Base-by-base conservation (phyloP, 306 rosid genomes). In the Phaseolus lunatus region DNA sequence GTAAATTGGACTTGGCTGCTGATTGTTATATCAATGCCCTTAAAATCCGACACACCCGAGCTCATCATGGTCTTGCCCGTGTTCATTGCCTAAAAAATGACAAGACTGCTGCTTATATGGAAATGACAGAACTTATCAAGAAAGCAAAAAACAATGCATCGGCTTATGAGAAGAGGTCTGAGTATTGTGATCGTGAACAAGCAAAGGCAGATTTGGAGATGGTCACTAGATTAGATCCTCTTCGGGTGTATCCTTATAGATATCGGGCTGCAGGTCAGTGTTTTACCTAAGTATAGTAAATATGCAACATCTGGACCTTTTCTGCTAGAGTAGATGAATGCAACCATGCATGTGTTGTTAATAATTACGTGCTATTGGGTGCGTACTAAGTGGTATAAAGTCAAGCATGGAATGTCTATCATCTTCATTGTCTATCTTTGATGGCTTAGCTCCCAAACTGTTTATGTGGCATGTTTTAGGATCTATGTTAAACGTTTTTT, bases 51-150 rank as follows among this genome's bases (percentile, higher is more conserved):
- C 97, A 94, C 78, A 88, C 97, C 29, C 91, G 97, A 64, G 97
- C 98, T 14, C 98, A 94, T 83, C 98, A 94, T 72, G 98, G 97
- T 62, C 98, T 94, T 80, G 98, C 98, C 50, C 92, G 96, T 82
- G 97, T 94, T 80, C 89, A 88, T 84, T 91, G 29, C 87, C 89
- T 91, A 1, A 83, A 83, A 76, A 84, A 94, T 47, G 86, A 86
- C 15, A 94, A 87, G 84, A 57, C 84, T 58, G 89, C 91, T 62
- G 97, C 98, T 2, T 94, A 88, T 50, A 88, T 82, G 49, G 98
- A 94, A 84, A 94, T 94, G 98, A 90, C 91, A 70, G 81, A 81
- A 81, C 88, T 94, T 53, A 94, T 94, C 78, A 90, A 80, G 68
- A 80, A 80, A 74, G 79, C 83, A 41, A 80, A 80, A 72, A 64